A percentile compares a stretch with the other conserved stretches of the same genome.
Conservation (phyloP, 2,329 filamentous ascomycete genomes). For the Fusarium subtropicale region DNA sequence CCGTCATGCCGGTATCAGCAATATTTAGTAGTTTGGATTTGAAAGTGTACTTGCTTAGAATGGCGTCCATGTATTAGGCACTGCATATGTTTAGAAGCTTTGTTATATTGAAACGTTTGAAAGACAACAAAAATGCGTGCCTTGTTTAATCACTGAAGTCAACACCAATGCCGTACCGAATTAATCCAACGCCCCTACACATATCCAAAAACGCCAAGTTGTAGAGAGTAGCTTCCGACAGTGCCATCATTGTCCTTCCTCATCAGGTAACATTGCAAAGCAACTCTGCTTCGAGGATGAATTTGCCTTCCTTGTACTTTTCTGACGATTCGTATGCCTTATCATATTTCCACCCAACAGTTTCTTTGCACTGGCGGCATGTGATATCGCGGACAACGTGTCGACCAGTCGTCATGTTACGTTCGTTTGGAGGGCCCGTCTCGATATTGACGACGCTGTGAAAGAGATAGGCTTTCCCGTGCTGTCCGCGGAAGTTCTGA, state of each 20-base stretch:
- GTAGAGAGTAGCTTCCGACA: background rate
- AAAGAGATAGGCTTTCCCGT: constrained; percentile 98
- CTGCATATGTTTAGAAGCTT: constrained; percentile 11
- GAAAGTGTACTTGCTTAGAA: constrained; percentile 1
- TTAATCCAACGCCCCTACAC: constrained; percentile 13
- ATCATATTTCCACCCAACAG: constrained; percentile 99
- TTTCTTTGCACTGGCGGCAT: constrained; percentile 90
- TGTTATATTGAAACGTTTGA: constrained; percentile 10
- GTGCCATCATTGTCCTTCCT: background rate
- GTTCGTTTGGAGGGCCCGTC: constrained; percentile 85
- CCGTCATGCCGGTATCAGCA: background rate
- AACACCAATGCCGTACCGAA: constrained; percentile 19
- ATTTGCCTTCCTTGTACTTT: constrained; percentile 99
- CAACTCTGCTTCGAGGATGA: constrained; percentile 92
- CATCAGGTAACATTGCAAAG: constrained; percentile 78
- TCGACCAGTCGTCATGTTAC: constrained; percentile 96
- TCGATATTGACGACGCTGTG: constrained; percentile 92
- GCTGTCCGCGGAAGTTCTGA: constrained; percentile 97
- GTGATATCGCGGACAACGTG: constrained; percentile 94
- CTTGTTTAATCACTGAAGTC: constrained; percentile 19
- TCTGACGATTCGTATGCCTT: constrained; percentile 92
- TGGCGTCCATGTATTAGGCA: constrained; percentile 20
- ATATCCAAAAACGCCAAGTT: constrained; percentile 31
- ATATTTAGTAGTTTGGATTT: background rate
- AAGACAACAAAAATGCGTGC: constrained; percentile 8